Conservation (phyloP, 1,284 basidiomycete species). For the Leccinum variabile region DNA sequence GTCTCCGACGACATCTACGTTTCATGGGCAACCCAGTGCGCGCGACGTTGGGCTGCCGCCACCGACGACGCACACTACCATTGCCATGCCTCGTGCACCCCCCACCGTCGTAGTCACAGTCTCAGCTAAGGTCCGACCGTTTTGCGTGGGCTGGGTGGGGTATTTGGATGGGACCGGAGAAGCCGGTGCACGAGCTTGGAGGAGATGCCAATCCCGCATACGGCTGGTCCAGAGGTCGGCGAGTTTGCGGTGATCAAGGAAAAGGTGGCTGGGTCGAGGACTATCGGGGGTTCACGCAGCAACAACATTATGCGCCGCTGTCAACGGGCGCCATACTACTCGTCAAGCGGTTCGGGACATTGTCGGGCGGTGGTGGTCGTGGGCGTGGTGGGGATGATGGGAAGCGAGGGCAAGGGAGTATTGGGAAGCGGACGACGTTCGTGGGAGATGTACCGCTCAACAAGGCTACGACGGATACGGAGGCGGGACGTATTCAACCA, state of each 20-base stretch:
- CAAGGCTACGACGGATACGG: slow-evolving; percentile 36
- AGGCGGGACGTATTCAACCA: slow-evolving; percentile 22
- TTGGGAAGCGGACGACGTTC: slow-evolving; percentile 51
- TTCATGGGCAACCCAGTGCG: no score
- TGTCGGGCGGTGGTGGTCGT: slow-evolving; percentile 41
- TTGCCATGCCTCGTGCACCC: no score
- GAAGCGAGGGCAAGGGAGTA: slow-evolving; percentile 38
- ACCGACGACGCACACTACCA: no score
- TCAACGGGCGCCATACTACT: slow-evolving; percentile 67
- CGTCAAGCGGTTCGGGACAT: slow-evolving; percentile 70
- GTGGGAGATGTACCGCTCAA: slow-evolving; percentile 49
- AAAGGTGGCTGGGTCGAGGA: no score
- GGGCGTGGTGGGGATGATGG: slow-evolving; percentile 40
- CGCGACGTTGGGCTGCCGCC: no score
- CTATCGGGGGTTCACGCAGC: neutral
- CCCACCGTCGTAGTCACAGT: slow-evolving; percentile 61
- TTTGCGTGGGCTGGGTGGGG: no score
- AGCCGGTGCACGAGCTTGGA: slow-evolving; percentile 21
- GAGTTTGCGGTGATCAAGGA: no score
- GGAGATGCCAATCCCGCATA: no score
- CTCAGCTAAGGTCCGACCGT: slow-evolving; percentile 51
- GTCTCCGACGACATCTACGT: no score
- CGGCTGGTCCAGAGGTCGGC: no score
- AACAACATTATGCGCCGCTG: slow-evolving; percentile 37
- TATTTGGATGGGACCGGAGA: no score